These are phyloP conservation scores for Podaxis sp. DNA, from an alignment of 768 basidiomycete genomes.

Conservation along the genomic window DNA sequence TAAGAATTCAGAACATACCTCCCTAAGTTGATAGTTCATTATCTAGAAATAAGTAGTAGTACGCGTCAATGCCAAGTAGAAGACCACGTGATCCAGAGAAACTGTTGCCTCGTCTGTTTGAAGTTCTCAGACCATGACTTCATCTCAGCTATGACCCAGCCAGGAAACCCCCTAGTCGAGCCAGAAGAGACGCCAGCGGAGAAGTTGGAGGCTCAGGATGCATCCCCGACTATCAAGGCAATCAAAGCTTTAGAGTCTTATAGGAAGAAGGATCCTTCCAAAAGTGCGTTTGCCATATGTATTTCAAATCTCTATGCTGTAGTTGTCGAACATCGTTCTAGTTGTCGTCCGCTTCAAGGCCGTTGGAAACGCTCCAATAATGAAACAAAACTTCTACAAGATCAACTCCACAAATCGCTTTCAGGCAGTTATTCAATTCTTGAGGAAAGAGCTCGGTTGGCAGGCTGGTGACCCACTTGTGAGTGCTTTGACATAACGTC, in stretches of 20 bases:
- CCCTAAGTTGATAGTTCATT: too few relatives aligned
- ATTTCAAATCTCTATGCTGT: not conserved
- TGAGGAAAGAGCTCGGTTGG: conserved; percentile 87
- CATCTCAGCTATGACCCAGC: conserved; percentile 10
- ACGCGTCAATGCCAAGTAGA: not conserved
- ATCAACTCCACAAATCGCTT: conserved; percentile 93
- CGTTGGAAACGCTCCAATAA: conserved; percentile 95
- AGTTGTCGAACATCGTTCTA: conserved; percentile 27
- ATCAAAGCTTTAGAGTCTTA: conserved; percentile 79
- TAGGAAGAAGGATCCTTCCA: conserved; percentile 81
- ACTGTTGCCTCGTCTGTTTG: not conserved
- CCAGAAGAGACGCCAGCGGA: not conserved
- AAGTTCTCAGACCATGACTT: not conserved
- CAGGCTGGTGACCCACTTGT: conserved; percentile 85
- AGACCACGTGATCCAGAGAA: not conserved
- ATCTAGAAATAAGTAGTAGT: too few relatives aligned
- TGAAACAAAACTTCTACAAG: conserved; percentile 99
- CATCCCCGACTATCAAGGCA: conserved; percentile 30
- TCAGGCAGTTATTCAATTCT: conserved; percentile 91
- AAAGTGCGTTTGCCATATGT: conserved; percentile 46
- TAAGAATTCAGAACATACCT: too few relatives aligned
- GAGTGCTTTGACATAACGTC: conserved; percentile 21
- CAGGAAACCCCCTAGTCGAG: not conserved
- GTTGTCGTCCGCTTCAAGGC: conserved; percentile 98
- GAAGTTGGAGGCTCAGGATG: not conserved